Evolutionary conservation across 1,139 yeast genomes (phyloP), one percentile per base, ranked within the genome.

Genomic region (Hyphopichia fennica): DNA sequence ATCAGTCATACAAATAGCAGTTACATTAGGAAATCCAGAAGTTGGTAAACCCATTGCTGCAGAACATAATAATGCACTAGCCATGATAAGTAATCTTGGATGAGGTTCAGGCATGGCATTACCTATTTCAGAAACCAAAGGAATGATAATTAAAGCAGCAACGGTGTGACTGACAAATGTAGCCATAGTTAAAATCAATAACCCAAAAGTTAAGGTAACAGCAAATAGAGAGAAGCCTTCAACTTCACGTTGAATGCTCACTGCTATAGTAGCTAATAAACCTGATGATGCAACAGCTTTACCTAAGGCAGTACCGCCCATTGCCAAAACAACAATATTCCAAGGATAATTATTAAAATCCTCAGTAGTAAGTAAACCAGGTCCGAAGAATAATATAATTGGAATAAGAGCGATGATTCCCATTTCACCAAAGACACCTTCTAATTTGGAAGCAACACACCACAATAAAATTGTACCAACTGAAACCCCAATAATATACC

Each of bases 21-120:
- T 84, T 25, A 83, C 87, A 54, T 84, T 84, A 18, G 91, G 91
- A 68, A 84, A 84, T 1, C 91, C 91, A 1, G 86, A 79, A 2
- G 87, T 82, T 2, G 90, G 88, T 45, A 84, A 68, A 22, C 87
- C 90, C 89, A 84, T 84, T 48, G 90, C 91, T 43, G 85, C 81
- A 8, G 88, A 82, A 31, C 89, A 80, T 48, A 84, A 67, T 45
- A 84, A 65, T 3, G 87, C 82, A 58, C 83, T 80, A 34, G 82
- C 81, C 75, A 84, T 82, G 48, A 84, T 81, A 51, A 84, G 67
- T 45, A 84, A 65, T 36, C 83, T 73, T 25, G 88, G 83, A 49
- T 76, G 81, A 35, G 79, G 76, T 27, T 69, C 75, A 2, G 73
- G 66, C 62, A 84, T 63, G 43, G 73, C 67, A 44, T 77, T 73